Percentiles rank a stretch among this genome's conserved stretches.
phyloP scores from a whole-genome alignment of 306 rosid species.

The Inga leiocalycina region DNA sequence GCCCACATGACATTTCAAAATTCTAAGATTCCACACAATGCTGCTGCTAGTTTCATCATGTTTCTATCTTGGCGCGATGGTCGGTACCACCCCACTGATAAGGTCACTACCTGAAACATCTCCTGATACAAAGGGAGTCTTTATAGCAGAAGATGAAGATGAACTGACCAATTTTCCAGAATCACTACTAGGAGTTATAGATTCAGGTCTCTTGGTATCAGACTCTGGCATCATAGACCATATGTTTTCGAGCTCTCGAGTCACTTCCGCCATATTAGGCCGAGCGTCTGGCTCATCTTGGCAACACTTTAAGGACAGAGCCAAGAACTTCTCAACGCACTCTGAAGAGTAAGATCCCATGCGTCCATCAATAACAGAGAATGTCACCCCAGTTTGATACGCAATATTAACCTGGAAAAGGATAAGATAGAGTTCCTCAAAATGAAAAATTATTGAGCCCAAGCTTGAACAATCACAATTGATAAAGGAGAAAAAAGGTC shows the following conservation, averaged over 20 bases:
- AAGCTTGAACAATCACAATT: slow-evolving; percentile 1
- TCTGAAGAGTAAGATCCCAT: slow-evolving; percentile 75
- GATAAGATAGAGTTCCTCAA: neutral
- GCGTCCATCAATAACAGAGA: slow-evolving; percentile 58
- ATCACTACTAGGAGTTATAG: slow-evolving; percentile 30
- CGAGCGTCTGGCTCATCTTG: slow-evolving; percentile 69
- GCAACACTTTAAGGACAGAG: slow-evolving; percentile 77
- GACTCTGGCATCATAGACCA: slow-evolving; percentile 64
- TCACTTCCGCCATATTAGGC: slow-evolving; percentile 84
- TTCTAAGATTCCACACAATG: slow-evolving; percentile 7
- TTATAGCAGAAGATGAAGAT: slow-evolving; percentile 64
- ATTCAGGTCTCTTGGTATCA: slow-evolving; percentile 32
- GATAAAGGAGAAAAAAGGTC: slow-evolving; percentile 14
- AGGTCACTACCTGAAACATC: slow-evolving; percentile 78
- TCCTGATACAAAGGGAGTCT: slow-evolving; percentile 44
- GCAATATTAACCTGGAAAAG: slow-evolving; percentile 58
- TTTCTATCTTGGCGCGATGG: slow-evolving; percentile 74
- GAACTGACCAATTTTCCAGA: slow-evolving; percentile 45
- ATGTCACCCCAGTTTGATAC: slow-evolving; percentile 56
- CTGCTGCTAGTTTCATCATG: slow-evolving; percentile 3
- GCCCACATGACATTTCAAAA: neutral
- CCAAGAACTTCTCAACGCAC: slow-evolving; percentile 54
- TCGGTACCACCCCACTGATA: slow-evolving; percentile 67
- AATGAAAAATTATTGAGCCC: slow-evolving; percentile 3
- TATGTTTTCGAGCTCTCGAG: slow-evolving; percentile 72